Evolutionary conservation across 257 asterid species (phyloP), one percentile per base, ranked within the genome.

Genomic region (Thymus quinquecostatus): DNA sequence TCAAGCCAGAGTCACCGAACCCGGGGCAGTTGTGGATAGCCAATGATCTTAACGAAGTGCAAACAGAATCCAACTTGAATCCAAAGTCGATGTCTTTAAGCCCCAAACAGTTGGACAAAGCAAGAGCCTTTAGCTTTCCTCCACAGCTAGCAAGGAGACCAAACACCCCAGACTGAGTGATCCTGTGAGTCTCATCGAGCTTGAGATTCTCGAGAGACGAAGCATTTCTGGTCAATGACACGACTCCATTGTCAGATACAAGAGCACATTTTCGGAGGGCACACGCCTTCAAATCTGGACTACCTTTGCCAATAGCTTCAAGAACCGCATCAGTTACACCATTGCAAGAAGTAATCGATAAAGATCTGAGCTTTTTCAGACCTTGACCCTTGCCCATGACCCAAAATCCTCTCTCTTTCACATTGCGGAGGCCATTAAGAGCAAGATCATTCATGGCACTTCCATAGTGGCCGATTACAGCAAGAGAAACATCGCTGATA

Each of bases 391-490:
- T 86, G 2, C 96, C 99, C 98, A 95, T 89, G 59, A 92, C 97
- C 99, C 99, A 95, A 72, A 95, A 92, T 47, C 99, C 99, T 77
- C 87, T 87, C 78, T 92, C 99, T 3, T 84, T 85, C 79, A 88
- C 95, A 75, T 79, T 88, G 73, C 67, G 87, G 67, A 95, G 96
- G 71, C 81, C 80, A 45, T 36, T 28, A 32, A 95, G 88, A 1
- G 76, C 43, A 45, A 95, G 85, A 68, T 86, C 90, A 1, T 86
- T 82, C 84, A 92, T 40, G 13, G 87, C 91, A 68, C 69, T 78
- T 32, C 98, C 97, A 67, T 87, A 95, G 44, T 83, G 92, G 50
- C 99, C 98, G 27, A 95, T 88, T 8, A 92, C 96, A 75, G 97
- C 99, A 72, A 95, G 91, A 48, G 99, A 85, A 49, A 82, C 79